Percentiles rank a stretch among this genome's conserved stretches.
These are phyloP conservation scores for Phytophthora melonis DNA, from an alignment of 352 stramenopile genomes.

Conservation along the genomic window DNA sequence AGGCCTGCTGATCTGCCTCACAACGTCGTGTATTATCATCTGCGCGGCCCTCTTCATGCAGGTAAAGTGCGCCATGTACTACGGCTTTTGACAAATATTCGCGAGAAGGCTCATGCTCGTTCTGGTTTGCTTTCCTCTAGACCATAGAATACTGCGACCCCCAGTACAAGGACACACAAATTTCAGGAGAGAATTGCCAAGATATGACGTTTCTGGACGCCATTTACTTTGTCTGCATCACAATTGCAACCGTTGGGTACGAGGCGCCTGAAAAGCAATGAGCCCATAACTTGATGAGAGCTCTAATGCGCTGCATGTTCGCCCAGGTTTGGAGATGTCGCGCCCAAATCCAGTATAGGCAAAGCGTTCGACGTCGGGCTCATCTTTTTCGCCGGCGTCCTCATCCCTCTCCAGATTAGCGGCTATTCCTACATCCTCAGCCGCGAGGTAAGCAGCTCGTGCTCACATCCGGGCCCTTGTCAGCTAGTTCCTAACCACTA, in stretches of 20 bases:
- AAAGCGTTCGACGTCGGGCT: constrained; percentile 76
- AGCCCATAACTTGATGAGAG: background rate
- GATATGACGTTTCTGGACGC: constrained; percentile 78
- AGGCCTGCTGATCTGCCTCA: constrained; percentile 60
- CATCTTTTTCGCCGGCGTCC: constrained; percentile 73
- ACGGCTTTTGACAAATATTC: background rate
- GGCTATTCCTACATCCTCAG: constrained; percentile 75
- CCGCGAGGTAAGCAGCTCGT: constrained; percentile 56
- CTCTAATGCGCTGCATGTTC: background rate
- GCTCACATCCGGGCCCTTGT: background rate
- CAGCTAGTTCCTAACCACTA: constrained; percentile 1
- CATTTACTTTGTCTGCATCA: constrained; percentile 89
- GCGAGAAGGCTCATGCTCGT: background rate
- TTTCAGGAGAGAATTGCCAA: constrained; percentile 58
- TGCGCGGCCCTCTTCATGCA: constrained; percentile 67
- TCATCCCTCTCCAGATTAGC: constrained; percentile 79
- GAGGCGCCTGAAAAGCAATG: background rate
- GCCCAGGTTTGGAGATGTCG: constrained; percentile 76
- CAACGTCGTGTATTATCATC: constrained; percentile 69
- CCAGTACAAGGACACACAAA: constrained; percentile 19
- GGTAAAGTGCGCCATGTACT: constrained; percentile 26
- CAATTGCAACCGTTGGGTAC: constrained; percentile 84
- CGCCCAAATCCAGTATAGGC: constrained; percentile 65
- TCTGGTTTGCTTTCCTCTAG: constrained; percentile 22
- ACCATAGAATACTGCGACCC: constrained; percentile 74